Conservation (phyloP, 768 basidiomycete species). For the Termitomyces heimii region DNA sequence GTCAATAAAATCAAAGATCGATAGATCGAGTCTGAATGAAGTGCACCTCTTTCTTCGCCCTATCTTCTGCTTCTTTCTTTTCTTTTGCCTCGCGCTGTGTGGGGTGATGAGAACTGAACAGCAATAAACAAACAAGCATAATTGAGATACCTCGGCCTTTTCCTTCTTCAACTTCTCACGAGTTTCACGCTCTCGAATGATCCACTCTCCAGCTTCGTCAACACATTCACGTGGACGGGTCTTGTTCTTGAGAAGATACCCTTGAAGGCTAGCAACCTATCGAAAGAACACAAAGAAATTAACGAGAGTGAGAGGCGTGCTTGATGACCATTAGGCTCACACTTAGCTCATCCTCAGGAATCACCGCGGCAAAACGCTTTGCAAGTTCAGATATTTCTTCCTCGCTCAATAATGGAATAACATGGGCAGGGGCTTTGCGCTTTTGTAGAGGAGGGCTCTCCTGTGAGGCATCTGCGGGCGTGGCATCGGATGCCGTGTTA, state of each 20-base stretch:
- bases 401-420: conserved; percentile 67
- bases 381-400: conserved; percentile 73
- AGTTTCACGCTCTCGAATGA: conserved; percentile 75
- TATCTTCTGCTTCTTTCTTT: conserved; percentile 70
- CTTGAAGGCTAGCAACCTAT: conserved; percentile 79
- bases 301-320: background rate
- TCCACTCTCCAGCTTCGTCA: conserved; percentile 73
- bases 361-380: conserved; percentile 74
- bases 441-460: conserved; percentile 64
- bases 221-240: conserved; percentile 84
- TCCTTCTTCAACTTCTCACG: conserved; percentile 84
- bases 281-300: conserved; percentile 1
- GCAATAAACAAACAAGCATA: background rate
- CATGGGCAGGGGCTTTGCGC: conserved; percentile 51
- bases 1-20: background rate
- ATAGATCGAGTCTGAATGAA: background rate
- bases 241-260: conserved; percentile 86
- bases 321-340: conserved; percentile 33
- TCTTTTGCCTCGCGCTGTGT: conserved; percentile 74
- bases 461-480: conserved; percentile 45
- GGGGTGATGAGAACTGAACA: conserved; percentile 13
- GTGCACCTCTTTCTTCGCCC: conserved; percentile 43
- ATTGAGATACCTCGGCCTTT: conserved; percentile 43
- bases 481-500: conserved; percentile 9
- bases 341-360: conserved; percentile 84